Evolutionary conservation across 1,284 basidiomycete genomes (phyloP), one percentile per base, ranked within the genome.

Genomic region (Leccinum subspadiceum): DNA sequence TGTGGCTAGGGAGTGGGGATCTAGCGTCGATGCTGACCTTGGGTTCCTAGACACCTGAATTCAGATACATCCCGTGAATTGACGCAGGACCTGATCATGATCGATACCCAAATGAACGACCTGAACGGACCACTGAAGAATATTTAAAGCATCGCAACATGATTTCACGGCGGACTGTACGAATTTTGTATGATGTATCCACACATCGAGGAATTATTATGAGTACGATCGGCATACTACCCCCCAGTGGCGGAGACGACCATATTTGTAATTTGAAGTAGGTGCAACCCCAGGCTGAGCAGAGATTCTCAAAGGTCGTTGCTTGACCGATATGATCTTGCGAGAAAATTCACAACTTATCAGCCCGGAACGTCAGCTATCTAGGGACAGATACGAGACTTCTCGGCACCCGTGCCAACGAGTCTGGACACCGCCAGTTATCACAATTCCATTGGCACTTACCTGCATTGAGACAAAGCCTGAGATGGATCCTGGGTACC

Each of bases 41-140:
- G n/a, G 3, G 9, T 39, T 6, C 1, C n/a, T 35, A 68, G 67
- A 13, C 69, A 12, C 60, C 65, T 7, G 64, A 56, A 9, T 68
- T 68, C 31, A 66, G 67, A 56, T 71, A 68, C 37, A 71, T 68
- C 9, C 63, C 69, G 0, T 68, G 49, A 69, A 22, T 5, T 54
- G 20, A 17, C 41, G 5, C 10, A 44, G 17, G 41, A 10, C 17
- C 9, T 44, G 17, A 41, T 41, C n/a, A 5, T 17, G 2, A 41
- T 17, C 15, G 5, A 46, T 46, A 20, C 17, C 41, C 41, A 20
- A 46, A 46, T 3, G 41, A 46, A 20, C 2, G 41, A 44, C 41
- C 35, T 3, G 1, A 15, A 13, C 15, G 41, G 41, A 41, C 1
- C 41, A 44, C 41, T 20, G n/a, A 44, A 6, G 41, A 20, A 46